Evolutionary conservation across 2,329 filamentous ascomycete species (phyloP), one percentile per base, ranked within the genome.

Genomic region (Orbilia oligospora): DNA sequence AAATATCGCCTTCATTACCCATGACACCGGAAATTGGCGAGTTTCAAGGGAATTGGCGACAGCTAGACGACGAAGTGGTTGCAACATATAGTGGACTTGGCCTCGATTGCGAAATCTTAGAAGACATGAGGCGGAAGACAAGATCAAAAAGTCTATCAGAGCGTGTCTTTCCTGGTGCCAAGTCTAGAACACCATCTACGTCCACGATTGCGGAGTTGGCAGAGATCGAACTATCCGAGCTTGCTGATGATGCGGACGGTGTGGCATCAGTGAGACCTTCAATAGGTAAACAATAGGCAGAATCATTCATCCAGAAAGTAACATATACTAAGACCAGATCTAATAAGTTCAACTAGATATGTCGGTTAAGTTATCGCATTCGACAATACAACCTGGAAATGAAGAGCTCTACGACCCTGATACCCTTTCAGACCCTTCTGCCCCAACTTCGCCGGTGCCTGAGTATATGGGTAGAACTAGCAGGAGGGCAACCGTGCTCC

Each of bases 331-430:
- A 58, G 20, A 18, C 36, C 24, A 18, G 10, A n/a, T 70, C 36
- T 18, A 51, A 53, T 41, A 58, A 71, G 66, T 30, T n/a, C 56
- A 66, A 30, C 66, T 49, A 44, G 49, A 66, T 16, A 1, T 27
- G 18, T 63, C 68, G 3, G 20, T 22, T 8, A 69, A 48, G 22
- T 30, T 55, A 55, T 27, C 61, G 5, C 18, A 53, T 27, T 41
- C 67, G 1, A 64, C 73, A 44, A 6, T 30, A 41, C 46, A 49
- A 22, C 73, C 51, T 24, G 55, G 22, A 27, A 80, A 68, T 53
- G 81, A 81, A 49, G 77, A 81, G 41, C 76, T 81, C 27, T 81
- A 82, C 56, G 81, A 82, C 49, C 81, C 81, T n/a, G 81, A 82
- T 56, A 81, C 81, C 27, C 81, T 82, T 71, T 81, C 81, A 9